Base-by-base conservation (phyloP, 2,329 filamentous ascomycete species). In the Fusarium pseudonygamai region DNA sequence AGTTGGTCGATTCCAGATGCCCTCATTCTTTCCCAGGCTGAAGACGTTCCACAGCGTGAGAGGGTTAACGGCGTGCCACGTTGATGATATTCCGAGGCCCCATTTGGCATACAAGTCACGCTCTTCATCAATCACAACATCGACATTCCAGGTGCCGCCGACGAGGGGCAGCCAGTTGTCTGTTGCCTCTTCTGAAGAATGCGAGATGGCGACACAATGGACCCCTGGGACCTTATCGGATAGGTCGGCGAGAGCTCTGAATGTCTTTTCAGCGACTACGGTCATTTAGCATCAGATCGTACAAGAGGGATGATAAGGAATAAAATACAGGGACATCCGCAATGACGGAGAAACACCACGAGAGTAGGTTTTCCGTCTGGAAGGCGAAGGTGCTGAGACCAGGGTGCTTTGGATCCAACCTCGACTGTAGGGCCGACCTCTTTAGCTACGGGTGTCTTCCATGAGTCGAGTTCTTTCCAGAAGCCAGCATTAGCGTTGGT, bases 341-440 rank as follows among this genome's bases (percentile, higher is more conserved):
- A 94, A 79, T 94, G 92, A 39, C 92, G 86, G 11, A 94, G 85
- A 77, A 94, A 94, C 22, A 89, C 86, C 26, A 94, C 82, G 4
- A 94, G 79, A 1, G 87, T 88, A 2, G 90, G 89, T 75, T 88
- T 89, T 30, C 83, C 82, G 46, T 84, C 80, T 2, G 88, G 86
- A n/a, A 92, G 80, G 13, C 79, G 78, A 11, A 93, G 82, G 67
- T 85, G 84, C 32, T 84, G 73, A 34, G 88, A 85, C 11, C 83
- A 84, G 2, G 91, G 91, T 3, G 91, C 91, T 69, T 84, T 83
- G 39, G 84, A 79, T 69, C 89, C 90, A 36, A 90, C 82, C 59
- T 84, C 79, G 15, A 90, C 90, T 16, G 83, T 76, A 3, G 85
- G 80, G 10, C 84, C 82, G 45, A 88, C 79, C 7, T 86, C 79